phyloP scores from a whole-genome alignment of 129 eudicot species.

The Saposhnikovia divaricata region DNA sequence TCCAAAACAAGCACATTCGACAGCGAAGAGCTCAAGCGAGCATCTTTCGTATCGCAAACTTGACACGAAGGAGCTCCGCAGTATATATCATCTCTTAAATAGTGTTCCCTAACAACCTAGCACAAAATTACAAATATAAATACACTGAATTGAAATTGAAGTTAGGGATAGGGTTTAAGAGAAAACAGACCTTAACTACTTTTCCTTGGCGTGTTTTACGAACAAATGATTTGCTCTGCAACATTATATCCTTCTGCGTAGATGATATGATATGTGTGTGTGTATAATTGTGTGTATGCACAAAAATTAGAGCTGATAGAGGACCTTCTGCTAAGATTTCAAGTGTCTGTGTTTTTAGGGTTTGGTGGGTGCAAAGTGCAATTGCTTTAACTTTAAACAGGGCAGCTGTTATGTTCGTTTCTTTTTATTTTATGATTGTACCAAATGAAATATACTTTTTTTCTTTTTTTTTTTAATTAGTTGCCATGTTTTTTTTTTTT shows the following conservation, averaged over 20 bases:
- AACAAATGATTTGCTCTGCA: constrained; percentile 75
- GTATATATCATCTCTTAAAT: constrained; percentile 84
- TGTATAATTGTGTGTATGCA: not conserved
- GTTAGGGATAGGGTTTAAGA: constrained; percentile 16
- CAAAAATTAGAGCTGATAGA: too few species aligned
- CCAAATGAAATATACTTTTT: too few species aligned
- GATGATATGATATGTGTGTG: too few species aligned
- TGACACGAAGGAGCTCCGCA: constrained; percentile 77
- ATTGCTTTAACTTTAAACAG: not conserved
- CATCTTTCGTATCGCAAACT: constrained; percentile 51
- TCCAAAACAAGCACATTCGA: constrained; percentile 59
- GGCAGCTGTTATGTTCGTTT: too few species aligned
- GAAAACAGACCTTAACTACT: constrained; percentile 54
- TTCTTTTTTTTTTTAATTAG: too few species aligned
- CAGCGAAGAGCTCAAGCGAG: constrained; percentile 44
- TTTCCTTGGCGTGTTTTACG: constrained; percentile 74
- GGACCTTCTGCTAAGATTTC: not conserved
- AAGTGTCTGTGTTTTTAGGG: not conserved
- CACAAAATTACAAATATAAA: not conserved
- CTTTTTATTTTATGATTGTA: too few species aligned
- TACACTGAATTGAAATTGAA: not conserved
- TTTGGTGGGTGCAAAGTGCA: not conserved
- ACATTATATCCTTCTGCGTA: constrained; percentile 25
- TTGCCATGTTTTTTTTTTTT: too few species aligned
- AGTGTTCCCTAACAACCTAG: constrained; percentile 80